Evolutionary conservation across 768 basidiomycete species (phyloP), one percentile per base, ranked within the genome.

Genomic region (Serendipita sp.): DNA sequence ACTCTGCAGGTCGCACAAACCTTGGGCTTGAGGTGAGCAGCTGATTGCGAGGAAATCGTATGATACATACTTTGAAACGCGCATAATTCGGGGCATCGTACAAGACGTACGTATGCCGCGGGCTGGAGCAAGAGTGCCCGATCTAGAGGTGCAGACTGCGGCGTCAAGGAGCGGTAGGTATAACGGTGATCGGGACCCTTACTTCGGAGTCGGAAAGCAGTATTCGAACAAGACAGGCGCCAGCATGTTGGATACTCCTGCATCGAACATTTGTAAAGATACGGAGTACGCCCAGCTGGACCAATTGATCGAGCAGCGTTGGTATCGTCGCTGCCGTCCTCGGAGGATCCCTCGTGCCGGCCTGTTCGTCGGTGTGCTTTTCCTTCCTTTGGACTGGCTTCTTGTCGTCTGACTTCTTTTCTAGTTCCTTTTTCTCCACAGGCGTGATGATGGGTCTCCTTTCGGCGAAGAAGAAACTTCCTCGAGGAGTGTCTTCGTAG

Each of bases 81-180:
- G 53, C 9, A 31, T 58, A 58, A 58, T 17, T 17, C 11, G 53
- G 17, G 3, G 53, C 53, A 9, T 58, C 53, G 53, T 58, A 58
- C 1, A 58, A 33, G 9, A 58, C 53, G 30, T 58, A 58, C 4
- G 53, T 22, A 31, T 58, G 53, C 9, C 53, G 53, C 7, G 53
- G 53, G 53, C 53, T 58, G 7, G 53, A 58, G 28, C 53, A 58
- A 33, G 53, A 58, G 30, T 58, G 53, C 11, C 24, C 53, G 53
- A 58, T 2, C 53, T 58, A 28, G 22, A 24, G 22, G 28, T 14
- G 26, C 28, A 11, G 28, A 20, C 42, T 11, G 20, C 42, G 20
- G 16, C 48, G 48, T 51, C 26, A 51, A 33, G 53, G 7, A 58
- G 22, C 24, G 31, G 20, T 58, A 38, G 1, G 34, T 14, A 38